Evolutionary conservation across 257 asterid species (phyloP).

Genomic region (Asclepias syriaca): DNA sequence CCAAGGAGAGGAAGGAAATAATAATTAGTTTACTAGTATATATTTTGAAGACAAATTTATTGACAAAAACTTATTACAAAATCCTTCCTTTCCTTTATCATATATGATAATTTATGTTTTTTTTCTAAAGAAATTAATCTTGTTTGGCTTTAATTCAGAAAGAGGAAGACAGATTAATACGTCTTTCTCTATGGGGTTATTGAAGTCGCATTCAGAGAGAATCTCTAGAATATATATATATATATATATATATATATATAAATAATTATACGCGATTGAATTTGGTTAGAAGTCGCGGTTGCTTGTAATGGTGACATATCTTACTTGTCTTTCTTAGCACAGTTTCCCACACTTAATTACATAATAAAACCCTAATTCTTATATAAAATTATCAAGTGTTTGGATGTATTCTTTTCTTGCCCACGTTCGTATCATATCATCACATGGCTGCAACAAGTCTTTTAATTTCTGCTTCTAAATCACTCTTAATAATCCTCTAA

Average conservation of each 20-base stretch:
- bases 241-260: too few species aligned
- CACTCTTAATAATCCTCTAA: neutral
- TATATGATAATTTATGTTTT: neutral
- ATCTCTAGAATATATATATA: slow-evolving; percentile 10
- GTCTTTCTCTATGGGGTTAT: slow-evolving; percentile 25
- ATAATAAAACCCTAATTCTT: neutral
- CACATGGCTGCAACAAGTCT: neutral
- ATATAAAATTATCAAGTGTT: too few species aligned
- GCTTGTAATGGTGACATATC: slow-evolving; percentile 53
- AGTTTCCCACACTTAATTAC: slow-evolving; percentile 8
- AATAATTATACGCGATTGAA: slow-evolving; percentile 36
- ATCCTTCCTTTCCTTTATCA: slow-evolving; percentile 5
- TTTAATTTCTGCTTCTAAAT: neutral
- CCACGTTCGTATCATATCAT: neutral
- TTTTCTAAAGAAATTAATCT: neutral
- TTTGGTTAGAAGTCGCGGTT: slow-evolving; percentile 74
- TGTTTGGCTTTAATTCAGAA: neutral
- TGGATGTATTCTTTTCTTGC: neutral
- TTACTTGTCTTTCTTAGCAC: slow-evolving; percentile 37
- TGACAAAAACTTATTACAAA: slow-evolving; percentile 8
- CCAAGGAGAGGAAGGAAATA: slow-evolving; percentile 7
- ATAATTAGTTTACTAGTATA: too few species aligned
- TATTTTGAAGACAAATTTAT: slow-evolving; percentile 14
- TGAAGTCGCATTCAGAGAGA: slow-evolving; percentile 4
- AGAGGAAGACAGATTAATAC: slow-evolving; percentile 28